These are phyloP conservation scores for Arthrobotrys musiformis DNA, from an alignment of 2,329 filamentous ascomycete genomes.

Conservation along the genomic window DNA sequence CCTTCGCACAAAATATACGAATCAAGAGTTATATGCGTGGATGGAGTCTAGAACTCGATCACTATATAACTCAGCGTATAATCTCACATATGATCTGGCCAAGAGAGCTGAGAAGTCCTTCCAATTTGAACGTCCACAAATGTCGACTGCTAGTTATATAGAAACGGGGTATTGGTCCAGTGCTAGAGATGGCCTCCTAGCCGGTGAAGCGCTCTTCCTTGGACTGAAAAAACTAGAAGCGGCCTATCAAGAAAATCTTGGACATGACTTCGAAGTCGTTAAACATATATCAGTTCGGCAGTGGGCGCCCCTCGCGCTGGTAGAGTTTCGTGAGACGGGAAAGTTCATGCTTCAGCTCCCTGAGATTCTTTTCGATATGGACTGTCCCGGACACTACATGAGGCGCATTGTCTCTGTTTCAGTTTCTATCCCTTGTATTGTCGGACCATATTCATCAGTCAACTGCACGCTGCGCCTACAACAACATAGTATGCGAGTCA, in stretches of 20 bases:
- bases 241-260: slow-evolving; percentile 57
- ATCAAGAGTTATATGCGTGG: slow-evolving; percentile 34
- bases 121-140: slow-evolving; percentile 9
- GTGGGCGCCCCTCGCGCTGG: slow-evolving; percentile 59
- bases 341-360: slow-evolving; percentile 59
- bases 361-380: slow-evolving; percentile 63
- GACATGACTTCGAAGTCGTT: slow-evolving; percentile 60
- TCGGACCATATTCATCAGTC: slow-evolving; percentile 60
- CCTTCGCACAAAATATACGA: slow-evolving; percentile 29
- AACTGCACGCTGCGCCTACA: slow-evolving; percentile 59
- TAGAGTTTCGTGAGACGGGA: slow-evolving; percentile 58
- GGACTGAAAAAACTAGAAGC: slow-evolving; percentile 59
- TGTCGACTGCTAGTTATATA: neutral
- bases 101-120: slow-evolving; percentile 26
- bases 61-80: slow-evolving; percentile 17
- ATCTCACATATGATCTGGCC: slow-evolving; percentile 19
- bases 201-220: slow-evolving; percentile 59
- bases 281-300: slow-evolving; percentile 61
- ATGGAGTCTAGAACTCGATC: neutral
- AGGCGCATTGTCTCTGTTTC: slow-evolving; percentile 62
- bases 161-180: slow-evolving; percentile 58
- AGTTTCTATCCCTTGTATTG: slow-evolving; percentile 61
- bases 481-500: neutral
- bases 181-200: slow-evolving; percentile 62
- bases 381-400: slow-evolving; percentile 64